A percentile compares a stretch with the other conserved stretches of the same genome.
phyloP scores from a whole-genome alignment of 192 early-diverging fungal species.

The Phlyctochytrium arcticum region DNA sequence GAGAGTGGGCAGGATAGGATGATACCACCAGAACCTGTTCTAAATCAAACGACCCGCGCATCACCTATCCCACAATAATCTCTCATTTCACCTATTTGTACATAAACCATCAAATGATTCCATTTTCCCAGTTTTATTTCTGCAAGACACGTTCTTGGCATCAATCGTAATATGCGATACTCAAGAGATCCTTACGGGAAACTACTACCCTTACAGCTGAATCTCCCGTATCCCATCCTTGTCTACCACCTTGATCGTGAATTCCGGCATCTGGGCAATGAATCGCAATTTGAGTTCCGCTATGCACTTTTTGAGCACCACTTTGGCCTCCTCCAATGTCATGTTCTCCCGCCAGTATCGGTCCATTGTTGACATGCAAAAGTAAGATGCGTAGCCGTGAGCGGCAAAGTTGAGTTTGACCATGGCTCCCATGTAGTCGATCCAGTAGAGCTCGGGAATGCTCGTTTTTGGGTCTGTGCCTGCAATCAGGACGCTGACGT shows the following conservation, averaged over 20 bases:
- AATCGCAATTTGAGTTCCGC: constrained; percentile 79
- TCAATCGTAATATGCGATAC: too few relatives aligned
- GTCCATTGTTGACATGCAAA: constrained; percentile 87
- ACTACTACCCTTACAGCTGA: neutral
- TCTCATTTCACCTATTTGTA: too few relatives aligned
- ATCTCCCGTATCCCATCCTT: constrained; percentile 69
- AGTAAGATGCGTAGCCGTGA: constrained; percentile 92
- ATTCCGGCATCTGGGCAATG: constrained; percentile 78
- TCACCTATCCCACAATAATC: too few relatives aligned
- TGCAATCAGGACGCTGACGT: constrained; percentile 84
- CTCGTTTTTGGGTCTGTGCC: constrained; percentile 76
- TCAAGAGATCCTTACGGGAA: too few relatives aligned
- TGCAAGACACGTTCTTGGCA: too few relatives aligned
- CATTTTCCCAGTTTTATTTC: too few relatives aligned
- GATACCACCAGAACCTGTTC: neutral
- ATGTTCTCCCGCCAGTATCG: constrained; percentile 81
- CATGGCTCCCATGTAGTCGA: constrained; percentile 82
- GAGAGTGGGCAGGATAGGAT: neutral
- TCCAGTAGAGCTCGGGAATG: constrained; percentile 79
- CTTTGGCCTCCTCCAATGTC: constrained; percentile 77
- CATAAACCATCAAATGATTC: too few relatives aligned
- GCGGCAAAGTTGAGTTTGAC: constrained; percentile 78
- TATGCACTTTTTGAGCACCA: constrained; percentile 80
- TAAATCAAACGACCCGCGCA: too few relatives aligned
- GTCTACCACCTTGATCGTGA: constrained; percentile 80